Base-by-base conservation (phyloP, 1,284 basidiomycete genomes). In the Omphalotus olearius region DNA sequence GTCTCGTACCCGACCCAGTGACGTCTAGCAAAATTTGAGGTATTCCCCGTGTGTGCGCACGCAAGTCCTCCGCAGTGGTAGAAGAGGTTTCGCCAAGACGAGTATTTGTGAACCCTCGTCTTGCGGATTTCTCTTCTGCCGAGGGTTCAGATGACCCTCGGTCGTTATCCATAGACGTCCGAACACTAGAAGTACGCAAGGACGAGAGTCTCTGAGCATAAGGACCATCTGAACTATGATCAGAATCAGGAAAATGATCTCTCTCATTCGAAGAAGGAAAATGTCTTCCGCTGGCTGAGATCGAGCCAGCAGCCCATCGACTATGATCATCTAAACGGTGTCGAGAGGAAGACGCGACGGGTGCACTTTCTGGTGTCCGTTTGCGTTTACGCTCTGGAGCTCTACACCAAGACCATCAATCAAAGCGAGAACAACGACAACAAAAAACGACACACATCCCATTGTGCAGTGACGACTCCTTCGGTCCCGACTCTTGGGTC, bases 21-120 rank as follows among this genome's bases (percentile, higher is more conserved):
- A 58, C 44, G 44, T 59, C 57, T 11, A 59, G 28, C 11, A 55
- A 55, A 16, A 59, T 51, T 40, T 43, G 47, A 13, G 58, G 54
- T 18, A 54, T 25, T 26, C 30, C 23, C 30, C 26, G n/a, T 13
- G 25, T 36, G 7, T 25, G 30, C 42, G 28, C 9, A 26, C 30
- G 5, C 17, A 25, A 11, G 17, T 42, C 23, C 26, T 28, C 47
- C 2, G 42, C 40, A 13, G 38, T 38, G 17, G 37, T 2, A 30
- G 1, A 6, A 37, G 16, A 20, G 11, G 38, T 45, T 16, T 42
- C 40, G 13, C 26, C n/a, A n/a, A n/a, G 44, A 10, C 37, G 45
- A 17, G 40, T 17, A 40, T 42, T 23, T 23, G 44, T 33, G 41
- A 40, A 17, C 13, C 36, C 30, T 20, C 48, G 44, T 13, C 50